A percentile compares a stretch with the other conserved stretches of the same genome.
These are phyloP conservation scores for Penicillium mononematosum DNA, from an alignment of 495 filamentous ascomycete species.

Conservation along the genomic window DNA sequence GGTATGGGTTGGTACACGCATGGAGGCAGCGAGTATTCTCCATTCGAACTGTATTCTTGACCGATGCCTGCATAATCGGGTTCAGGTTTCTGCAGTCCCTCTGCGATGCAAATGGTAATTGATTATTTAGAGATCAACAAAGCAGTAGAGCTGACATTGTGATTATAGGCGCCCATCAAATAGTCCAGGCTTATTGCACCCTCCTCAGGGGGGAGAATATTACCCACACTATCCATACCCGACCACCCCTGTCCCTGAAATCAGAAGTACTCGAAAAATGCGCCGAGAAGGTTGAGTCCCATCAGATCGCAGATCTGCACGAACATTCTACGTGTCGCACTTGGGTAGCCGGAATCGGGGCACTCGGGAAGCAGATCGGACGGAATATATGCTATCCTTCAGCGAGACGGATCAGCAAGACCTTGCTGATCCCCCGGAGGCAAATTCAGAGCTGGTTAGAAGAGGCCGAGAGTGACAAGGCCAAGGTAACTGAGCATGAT, in stretches of 20 bases:
- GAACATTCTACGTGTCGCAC: background rate
- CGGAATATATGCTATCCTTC: constrained; percentile 9
- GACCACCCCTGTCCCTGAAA: constrained; percentile 7
- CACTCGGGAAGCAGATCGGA: constrained; percentile 7
- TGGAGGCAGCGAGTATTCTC: constrained; percentile 12
- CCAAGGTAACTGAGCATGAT: constrained; percentile 11
- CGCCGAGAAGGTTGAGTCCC: constrained; percentile 6
- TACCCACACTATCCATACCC: constrained; percentile 6
- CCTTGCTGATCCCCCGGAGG: background rate
- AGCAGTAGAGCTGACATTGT: background rate
- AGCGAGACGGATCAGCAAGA: constrained; percentile 1
- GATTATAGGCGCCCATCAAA: constrained; percentile 2
- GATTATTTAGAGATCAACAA: too few relatives aligned
- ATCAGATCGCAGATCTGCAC: constrained; percentile 8
- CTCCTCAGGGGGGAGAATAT: constrained; percentile 9
- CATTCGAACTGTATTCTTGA: constrained; percentile 11
- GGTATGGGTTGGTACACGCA: constrained; percentile 3
- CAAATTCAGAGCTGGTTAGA: constrained; percentile 2
- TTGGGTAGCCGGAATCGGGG: constrained; percentile 2
- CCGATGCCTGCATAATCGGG: constrained; percentile 10
- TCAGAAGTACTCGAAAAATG: constrained; percentile 13
- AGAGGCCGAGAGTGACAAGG: background rate
- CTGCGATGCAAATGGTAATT: constrained; percentile 11
- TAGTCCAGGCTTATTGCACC: constrained; percentile 10
- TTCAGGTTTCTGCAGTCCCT: constrained; percentile 11